These are phyloP conservation scores for Aspergillus cristatus DNA, from an alignment of 495 filamentous ascomycete genomes.

Conservation along the genomic window DNA sequence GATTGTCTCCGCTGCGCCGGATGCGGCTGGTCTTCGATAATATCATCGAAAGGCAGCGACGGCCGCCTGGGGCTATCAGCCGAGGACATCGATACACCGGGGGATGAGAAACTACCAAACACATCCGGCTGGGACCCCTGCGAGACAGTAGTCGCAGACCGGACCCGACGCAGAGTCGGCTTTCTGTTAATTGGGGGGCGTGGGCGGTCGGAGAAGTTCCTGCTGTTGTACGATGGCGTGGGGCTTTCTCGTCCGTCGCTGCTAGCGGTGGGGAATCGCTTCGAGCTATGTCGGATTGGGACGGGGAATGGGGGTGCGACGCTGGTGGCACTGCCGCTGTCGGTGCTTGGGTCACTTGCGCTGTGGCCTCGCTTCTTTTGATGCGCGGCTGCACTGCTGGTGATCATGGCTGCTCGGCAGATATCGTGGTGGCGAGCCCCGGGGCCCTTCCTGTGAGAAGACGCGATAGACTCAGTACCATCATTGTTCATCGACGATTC, in stretches of 20 bases:
- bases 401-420: constrained; percentile 61
- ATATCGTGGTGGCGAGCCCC: constrained; percentile 42
- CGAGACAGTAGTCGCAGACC: constrained; percentile 62
- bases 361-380: constrained; percentile 55
- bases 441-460: constrained; percentile 18
- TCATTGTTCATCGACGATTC: too few species aligned
- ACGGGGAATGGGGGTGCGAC: constrained; percentile 77
- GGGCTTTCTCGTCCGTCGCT: constrained; percentile 78
- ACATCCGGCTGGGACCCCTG: constrained; percentile 32
- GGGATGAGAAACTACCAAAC: constrained; percentile 50
- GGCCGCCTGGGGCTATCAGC: constrained; percentile 65
- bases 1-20: constrained; percentile 10
- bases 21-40: constrained; percentile 44
- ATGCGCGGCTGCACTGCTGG: constrained; percentile 66
- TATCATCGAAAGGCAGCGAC: constrained; percentile 63
- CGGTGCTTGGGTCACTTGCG: constrained; percentile 59
- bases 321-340: constrained; percentile 36
- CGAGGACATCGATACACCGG: constrained; percentile 50
- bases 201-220: constrained; percentile 33
- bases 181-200: constrained; percentile 24
- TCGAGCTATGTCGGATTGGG: constrained; percentile 78
- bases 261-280: constrained; percentile 57
- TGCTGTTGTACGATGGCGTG: constrained; percentile 47
- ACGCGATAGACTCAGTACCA: neutral
- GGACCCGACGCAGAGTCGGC: constrained; percentile 62